Evolutionary conservation across 202 grass and related monocot species (phyloP), one percentile per base, ranked within the genome.

Genomic region (Elaeis oleifera): DNA sequence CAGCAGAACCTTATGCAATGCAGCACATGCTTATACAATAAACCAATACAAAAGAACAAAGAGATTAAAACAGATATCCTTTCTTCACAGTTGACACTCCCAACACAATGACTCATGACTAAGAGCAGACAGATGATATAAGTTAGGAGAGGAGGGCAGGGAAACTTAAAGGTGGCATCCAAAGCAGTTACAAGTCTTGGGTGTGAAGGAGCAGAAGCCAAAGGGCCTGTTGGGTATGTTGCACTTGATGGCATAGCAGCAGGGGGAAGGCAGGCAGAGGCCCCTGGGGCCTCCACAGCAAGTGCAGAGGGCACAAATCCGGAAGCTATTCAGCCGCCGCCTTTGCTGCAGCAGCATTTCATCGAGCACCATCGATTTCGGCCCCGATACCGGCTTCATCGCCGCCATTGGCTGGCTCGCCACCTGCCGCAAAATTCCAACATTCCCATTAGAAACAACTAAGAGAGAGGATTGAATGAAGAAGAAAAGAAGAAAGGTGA

Each of bases 391-490:
- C 16, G 63, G 49, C 63, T 50, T 51, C 63, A 51, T 26, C 49
- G 63, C 23, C 19, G 23, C 16, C 49, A 50, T 11, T 50, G 49
- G 20, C 49, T 21, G 29, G 61, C 36, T 28, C 9, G 36, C 61
- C 61, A 13, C 36, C 36, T 44, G 36, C 7, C 8, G 3, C 36
- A 44, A 6, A 1, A 44, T 44, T 9, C 36, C 36, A 75, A 68
- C 78, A 74, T 66, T 59, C 66, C 62, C 78, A 71, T 68, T 75
- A 75, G 61, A 65, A 69, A 71, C 65, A 74, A 82, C 65, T 81
- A 76, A 61, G 66, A 62, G 57, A 73, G 54, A 7, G 29, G 54
- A 18, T 2, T 15, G 24, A 78, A 20, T 7, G 27, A 70, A 39
- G 53, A 3, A 50, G 51, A 55, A 5, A 28, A 6, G 6, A 31